A percentile compares a stretch with the other conserved stretches of the same genome.
Conservation (phyloP, 805 yeast species). For the Zygosaccharomyces kombuchaensis region DNA sequence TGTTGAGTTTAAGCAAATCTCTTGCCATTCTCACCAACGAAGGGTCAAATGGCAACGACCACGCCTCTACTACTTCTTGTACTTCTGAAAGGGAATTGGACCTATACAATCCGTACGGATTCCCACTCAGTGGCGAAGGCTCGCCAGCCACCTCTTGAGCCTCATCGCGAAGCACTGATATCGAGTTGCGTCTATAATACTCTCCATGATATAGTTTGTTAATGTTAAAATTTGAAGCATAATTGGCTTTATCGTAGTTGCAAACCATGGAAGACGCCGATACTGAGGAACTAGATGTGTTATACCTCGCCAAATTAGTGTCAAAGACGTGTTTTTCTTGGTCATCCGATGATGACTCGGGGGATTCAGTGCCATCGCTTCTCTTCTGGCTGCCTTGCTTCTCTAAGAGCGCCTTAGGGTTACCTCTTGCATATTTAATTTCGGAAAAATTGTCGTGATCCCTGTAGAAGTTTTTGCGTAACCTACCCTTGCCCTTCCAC, state of each 20-base stretch:
- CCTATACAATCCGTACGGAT: conserved; percentile 13
- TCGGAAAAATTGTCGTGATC: conserved; percentile 17
- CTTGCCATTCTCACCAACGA: conserved; percentile 31
- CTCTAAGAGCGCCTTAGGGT: conserved; percentile 18
- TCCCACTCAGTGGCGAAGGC: conserved; percentile 1
- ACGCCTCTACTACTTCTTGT: conserved; percentile 24
- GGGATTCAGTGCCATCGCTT: conserved; percentile 8
- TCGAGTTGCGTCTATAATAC: conserved; percentile 26
- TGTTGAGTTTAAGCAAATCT: conserved; percentile 22
- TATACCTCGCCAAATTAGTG: conserved; percentile 12
- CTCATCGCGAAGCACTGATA: conserved; percentile 18
- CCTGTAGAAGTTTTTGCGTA: conserved; percentile 25
- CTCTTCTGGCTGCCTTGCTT: conserved; percentile 15
- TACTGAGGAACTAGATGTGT: conserved; percentile 22
- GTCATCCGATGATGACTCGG: conserved; percentile 12
- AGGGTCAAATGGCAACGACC: conserved; percentile 33
- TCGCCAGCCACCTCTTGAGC: conserved; percentile 7
- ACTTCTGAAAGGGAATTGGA: conserved; percentile 26
- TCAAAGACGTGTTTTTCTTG: conserved; percentile 14
- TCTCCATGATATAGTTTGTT: conserved; percentile 26
- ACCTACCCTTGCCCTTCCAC: conserved; percentile 50
- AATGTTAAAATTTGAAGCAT: conserved; percentile 14
- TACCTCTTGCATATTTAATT: conserved; percentile 21
- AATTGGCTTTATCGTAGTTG: conserved; percentile 24
- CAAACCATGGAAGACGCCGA: conserved; percentile 26